Conservation (phyloP, 2,329 filamentous ascomycete genomes). For the Monosporascus ibericus region DNA sequence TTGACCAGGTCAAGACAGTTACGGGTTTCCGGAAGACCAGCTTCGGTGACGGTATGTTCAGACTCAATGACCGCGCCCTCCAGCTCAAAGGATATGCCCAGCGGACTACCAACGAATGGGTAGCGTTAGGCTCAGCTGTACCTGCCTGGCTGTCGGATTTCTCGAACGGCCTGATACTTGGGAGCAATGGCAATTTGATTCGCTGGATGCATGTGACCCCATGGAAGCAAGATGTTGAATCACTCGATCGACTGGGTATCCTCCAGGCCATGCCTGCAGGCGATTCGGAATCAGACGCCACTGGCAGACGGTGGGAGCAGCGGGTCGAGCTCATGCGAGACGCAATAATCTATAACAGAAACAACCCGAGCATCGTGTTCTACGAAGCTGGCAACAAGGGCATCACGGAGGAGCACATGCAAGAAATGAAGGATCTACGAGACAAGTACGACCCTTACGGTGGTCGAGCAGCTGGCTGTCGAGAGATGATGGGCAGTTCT, state of each 20-base stretch:
- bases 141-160: constrained; percentile 1
- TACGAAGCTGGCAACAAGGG: constrained; percentile 1
- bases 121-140: not conserved
- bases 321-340: not conserved
- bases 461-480: not conserved
- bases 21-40: constrained; percentile 1
- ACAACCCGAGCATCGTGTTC: not conserved
- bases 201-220: constrained; percentile 1
- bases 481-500: not conserved
- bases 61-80: not conserved
- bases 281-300: not conserved
- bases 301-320: not conserved
- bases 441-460: not conserved
- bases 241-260: not conserved
- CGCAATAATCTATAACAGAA: constrained; percentile 1
- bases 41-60: not conserved
- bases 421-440: constrained; percentile 1
- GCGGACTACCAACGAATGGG: constrained; percentile 1
- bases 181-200: not conserved
- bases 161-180: not conserved
- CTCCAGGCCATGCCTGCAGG: not conserved
- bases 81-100: constrained; percentile 1
- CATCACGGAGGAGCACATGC: not conserved
- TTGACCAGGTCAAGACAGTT: not conserved
- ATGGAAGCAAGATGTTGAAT: constrained; percentile 1